Base-by-base conservation (phyloP, 495 filamentous ascomycete species). In the Chaetomium fimeti region DNA sequence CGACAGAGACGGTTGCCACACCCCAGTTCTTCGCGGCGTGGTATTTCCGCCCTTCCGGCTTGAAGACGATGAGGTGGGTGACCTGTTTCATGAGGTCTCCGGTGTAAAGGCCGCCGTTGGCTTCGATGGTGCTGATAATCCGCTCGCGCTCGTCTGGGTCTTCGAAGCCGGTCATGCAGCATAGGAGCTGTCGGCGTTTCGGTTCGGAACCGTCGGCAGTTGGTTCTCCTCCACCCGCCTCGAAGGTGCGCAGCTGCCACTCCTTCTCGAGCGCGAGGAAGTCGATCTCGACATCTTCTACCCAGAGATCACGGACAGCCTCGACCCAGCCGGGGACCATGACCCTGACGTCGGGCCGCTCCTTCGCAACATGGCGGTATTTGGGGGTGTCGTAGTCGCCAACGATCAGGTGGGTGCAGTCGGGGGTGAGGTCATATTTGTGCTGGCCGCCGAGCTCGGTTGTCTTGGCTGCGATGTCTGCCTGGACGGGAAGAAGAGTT, bases 321-420 rank as follows among this genome's bases (percentile, higher is more conserved):
- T 93, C 85, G 57, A 98, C 82, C 91, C 91, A 98, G 71, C 84
- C 84, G 32, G 88, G 85, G 48, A 81, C 82, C 75, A 98, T 83
- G 55, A 91, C 89, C 61, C 84, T 85, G 68, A 98, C 87, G 72
- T 98, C 94, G 40, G 87, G 83, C 32, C 94, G 84, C 72, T 93
- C 90, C 65, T 87, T 91, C 25, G 94, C 94, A 70, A 97, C 93
- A 77, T 94, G 97, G 71, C 87, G 89, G 79, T 98, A 98, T 74
- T 98, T 98, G 16, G 88, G 84, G 0, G 93, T 97, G 67, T 91
- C 83, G 61, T 89, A 88, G 63, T 90, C 88, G 69, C 92, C 94
- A 66, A 96, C 90, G 67, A 98, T 85, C 32, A 98, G 84, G 78
- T 98, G 94, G 3, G 94, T 98, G 63, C 96, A 92, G 73, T 97